Base-by-base conservation (phyloP, 805 yeast genomes). In the Metschnikowia lachancei region DNA sequence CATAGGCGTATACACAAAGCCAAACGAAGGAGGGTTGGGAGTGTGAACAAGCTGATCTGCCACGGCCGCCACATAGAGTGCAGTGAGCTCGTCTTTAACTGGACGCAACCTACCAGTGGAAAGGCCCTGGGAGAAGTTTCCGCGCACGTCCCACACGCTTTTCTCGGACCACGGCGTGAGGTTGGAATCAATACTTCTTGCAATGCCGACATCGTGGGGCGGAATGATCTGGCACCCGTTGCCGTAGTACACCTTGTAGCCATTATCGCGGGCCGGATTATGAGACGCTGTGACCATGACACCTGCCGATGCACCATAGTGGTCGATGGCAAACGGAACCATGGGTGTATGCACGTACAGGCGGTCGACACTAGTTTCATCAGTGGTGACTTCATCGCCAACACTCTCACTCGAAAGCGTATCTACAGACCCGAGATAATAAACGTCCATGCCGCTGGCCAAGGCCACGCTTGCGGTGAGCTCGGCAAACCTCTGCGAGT, bases 211-310 rank as follows among this genome's bases (percentile, higher is more conserved):
- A 59, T 94, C 98, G 59, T 84, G 89, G 0, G 99, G 98, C 2
- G 96, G 91, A 38, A 92, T 88, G 52, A 92, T 94, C 64, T 94
- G 98, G 64, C 97, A 92, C 3, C 97, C 98, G 61, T 92, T 92
- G 9, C 75, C 70, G 81, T 94, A 89, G 69, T 94, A 92, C 1
- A 92, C 98, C 61, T 92, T 92, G 67, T 88, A 92, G 0, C 98
- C 98, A 60, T 91, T 91, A 61, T 90, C 97, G 62, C 78, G 70
- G 29, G 85, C 85, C 1, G 94, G 92, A 60, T 86, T 86, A 60
- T 87, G 95, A 43, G 94, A 85, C 1, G 96, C 96, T 0, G 96
- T 89, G 24, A 91, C 80, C 97, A 91, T 91, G 1, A 92, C 85
- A 18, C 98, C 99, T 41, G 83, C 87, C 0, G 83, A 71, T 0